Conservation (phyloP, 2,329 filamentous ascomycete species). For the Pseudopithomyces chartarum region DNA sequence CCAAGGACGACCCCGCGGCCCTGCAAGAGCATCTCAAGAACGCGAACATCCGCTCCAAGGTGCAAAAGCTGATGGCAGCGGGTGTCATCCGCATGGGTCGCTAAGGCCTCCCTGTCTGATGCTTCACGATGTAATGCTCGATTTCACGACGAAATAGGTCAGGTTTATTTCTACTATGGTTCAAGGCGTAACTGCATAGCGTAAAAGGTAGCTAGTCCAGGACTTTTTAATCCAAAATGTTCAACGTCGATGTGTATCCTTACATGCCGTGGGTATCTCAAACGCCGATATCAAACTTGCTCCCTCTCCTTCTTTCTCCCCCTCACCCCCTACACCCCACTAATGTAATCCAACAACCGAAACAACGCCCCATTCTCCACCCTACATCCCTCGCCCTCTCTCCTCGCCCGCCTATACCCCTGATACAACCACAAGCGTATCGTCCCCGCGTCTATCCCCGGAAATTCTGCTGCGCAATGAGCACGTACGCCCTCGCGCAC, state of each 20-base stretch:
- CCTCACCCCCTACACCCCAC: conserved; percentile 23
- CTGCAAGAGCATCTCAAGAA: conserved; percentile 98
- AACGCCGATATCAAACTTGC: too few species aligned
- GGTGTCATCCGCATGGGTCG: conserved; percentile 84
- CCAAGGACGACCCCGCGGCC: conserved; percentile 88
- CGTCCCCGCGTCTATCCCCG: conserved; percentile 34
- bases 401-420: conserved; percentile 32
- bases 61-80: conserved; percentile 92
- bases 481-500: conserved; percentile 39
- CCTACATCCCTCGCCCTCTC: conserved; percentile 39
- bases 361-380: conserved; percentile 42
- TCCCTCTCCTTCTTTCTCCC: background rate
- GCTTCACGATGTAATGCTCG: conserved; percentile 15
- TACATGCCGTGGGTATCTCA: background rate
- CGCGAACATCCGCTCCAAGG: conserved; percentile 79
- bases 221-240: background rate
- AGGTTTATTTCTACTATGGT: conserved; percentile 9
- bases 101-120: conserved; percentile 28
- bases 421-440: conserved; percentile 39
- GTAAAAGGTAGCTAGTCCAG: conserved; percentile 15
- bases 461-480: conserved; percentile 43
- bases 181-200: conserved; percentile 25
- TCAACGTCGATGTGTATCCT: background rate
- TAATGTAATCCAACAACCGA: conserved; percentile 42
- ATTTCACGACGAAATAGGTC: conserved; percentile 3